phyloP scores from a whole-genome alignment of 805 yeast genomes.

The Saccharomycopsis amapae region DNA sequence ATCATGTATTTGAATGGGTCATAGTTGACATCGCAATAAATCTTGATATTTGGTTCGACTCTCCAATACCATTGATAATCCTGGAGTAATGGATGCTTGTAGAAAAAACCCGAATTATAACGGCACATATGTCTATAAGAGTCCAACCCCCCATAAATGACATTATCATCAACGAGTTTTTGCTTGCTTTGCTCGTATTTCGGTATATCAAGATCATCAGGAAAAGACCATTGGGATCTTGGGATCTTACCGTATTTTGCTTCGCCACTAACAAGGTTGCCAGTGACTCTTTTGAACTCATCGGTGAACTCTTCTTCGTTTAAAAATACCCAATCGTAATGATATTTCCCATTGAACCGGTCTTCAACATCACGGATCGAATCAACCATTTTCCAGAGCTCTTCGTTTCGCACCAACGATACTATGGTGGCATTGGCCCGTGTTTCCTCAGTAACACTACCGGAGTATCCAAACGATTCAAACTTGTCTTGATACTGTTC shows the following conservation, averaged over 20 bases:
- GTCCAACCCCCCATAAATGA: slow-evolving; percentile 40
- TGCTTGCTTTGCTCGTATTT: slow-evolving; percentile 27
- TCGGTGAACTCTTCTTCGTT: slow-evolving; percentile 40
- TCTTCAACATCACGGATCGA: slow-evolving; percentile 78
- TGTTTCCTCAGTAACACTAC: too few relatives aligned
- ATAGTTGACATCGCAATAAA: slow-evolving; percentile 49
- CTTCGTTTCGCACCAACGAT: slow-evolving; percentile 70
- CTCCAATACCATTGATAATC: slow-evolving; percentile 52
- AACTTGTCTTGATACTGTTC: not conserved
- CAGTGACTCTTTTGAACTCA: slow-evolving; percentile 31
- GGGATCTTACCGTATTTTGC: slow-evolving; percentile 39
- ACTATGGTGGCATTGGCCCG: slow-evolving; percentile 73
- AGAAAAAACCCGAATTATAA: slow-evolving; percentile 60
- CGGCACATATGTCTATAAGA: slow-evolving; percentile 66
- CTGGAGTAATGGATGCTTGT: slow-evolving; percentile 36
- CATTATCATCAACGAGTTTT: slow-evolving; percentile 25
- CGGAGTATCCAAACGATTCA: too few relatives aligned
- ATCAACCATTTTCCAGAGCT: slow-evolving; percentile 50
- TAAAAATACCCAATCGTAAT: slow-evolving; percentile 85
- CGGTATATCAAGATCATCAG: slow-evolving; percentile 33
- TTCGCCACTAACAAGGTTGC: slow-evolving; percentile 33
- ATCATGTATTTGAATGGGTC: slow-evolving; percentile 43
- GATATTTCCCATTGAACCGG: slow-evolving; percentile 70
- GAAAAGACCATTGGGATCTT: slow-evolving; percentile 40
- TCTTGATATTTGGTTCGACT: slow-evolving; percentile 52